Evolutionary conservation across 768 basidiomycete species (phyloP), one percentile per base, ranked within the genome.

Genomic region (Tubosaeta sp.): DNA sequence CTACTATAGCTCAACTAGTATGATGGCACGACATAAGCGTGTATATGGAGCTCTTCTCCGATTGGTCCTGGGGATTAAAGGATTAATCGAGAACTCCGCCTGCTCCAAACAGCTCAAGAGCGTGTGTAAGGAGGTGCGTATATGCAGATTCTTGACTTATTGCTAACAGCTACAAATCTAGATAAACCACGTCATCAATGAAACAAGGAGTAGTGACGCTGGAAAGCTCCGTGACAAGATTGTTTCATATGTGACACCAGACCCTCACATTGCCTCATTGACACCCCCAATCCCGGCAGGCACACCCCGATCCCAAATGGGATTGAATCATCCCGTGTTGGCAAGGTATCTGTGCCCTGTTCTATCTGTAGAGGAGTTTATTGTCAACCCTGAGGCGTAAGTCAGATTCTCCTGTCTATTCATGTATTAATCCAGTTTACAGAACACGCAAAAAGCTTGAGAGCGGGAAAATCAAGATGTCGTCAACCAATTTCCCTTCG

Each of bases 251-350:
- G 45, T 40, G 3, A 44, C 40, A 0, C 44, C 44, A 1, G 42
- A 51, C 25, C 54, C 49, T 3, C 6, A 14, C 1, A 13, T 8
- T 3, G 12, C 43, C 3, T 2, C 44, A 3, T 21, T 51, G 10
- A 13, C 1, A 2, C 54, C 49, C 1, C 39, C 54, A 5, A 50
- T 55, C 21, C 21, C 22, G 12, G 18, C 31, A 8, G 44, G 42
- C 9, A 22, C 9, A 3, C 8, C 44, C 5, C 14, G 32, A 7
- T 40, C 45, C 2, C 32, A 19, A 12, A 9, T 54, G 35, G 48
- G 53, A n/a, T 18, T 54, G 2, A 54, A 54, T 7, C 53, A 54
- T 30, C 44, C 39, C 1, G 48, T 40, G 16, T 38, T 54, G 0
- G 48, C 48, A 9, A 4, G 14, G 0, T 39, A 40, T 19, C 44